phyloP scores from a whole-genome alignment of 2,329 filamentous ascomycete genomes.

The Sclerotinia glacialis region DNA sequence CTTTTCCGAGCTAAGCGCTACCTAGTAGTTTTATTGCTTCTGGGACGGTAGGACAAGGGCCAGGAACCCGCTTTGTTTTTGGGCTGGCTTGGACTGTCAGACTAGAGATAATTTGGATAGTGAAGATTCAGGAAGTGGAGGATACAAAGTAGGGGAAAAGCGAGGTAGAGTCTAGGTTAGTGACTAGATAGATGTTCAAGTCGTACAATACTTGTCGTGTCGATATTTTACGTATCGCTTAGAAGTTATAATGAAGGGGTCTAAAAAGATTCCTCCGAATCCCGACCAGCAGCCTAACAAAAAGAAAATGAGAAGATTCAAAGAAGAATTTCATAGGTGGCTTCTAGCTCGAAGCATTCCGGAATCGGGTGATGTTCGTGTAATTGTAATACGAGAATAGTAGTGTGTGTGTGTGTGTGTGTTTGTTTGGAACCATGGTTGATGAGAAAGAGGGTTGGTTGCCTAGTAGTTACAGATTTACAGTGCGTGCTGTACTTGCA shows the following conservation, averaged over 20 bases:
- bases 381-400: neutral
- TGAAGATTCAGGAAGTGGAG: neutral
- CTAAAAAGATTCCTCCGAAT: no score
- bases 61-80: neutral
- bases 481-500: neutral
- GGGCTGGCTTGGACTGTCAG: neutral
- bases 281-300: no score
- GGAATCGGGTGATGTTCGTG: neutral
- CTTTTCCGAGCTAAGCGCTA: neutral
- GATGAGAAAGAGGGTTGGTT: neutral
- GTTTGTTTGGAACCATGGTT: no score
- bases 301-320: no score
- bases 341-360: neutral
- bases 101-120: neutral
- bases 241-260: no score
- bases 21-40: neutral
- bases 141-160: neutral
- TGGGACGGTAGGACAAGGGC: neutral
- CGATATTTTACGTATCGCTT: neutral
- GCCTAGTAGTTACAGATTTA: neutral
- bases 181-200: neutral
- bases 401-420: no score
- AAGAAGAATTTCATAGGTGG: neutral
- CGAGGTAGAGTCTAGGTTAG: neutral
- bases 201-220: no score